A percentile compares a stretch with the other conserved stretches of the same genome.
phyloP scores from a whole-genome alignment of 75 land plant species.

The Cryptomeria japonica region DNA sequence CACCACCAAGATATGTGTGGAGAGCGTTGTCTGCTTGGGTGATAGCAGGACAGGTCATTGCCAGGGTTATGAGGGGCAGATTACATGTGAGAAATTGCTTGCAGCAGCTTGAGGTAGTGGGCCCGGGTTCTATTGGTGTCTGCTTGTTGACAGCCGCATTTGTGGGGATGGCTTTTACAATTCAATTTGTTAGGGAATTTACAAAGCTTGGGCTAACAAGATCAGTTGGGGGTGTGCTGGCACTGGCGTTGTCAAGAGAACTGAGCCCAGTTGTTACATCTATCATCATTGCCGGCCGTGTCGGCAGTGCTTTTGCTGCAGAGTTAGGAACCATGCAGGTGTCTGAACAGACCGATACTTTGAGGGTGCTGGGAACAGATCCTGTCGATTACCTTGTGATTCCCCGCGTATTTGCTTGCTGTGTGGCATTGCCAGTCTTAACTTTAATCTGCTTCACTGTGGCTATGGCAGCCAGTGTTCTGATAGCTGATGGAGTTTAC shows the following conservation, averaged over 20 bases:
- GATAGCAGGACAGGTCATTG: slow-evolving; percentile 79
- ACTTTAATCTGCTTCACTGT: slow-evolving; percentile 82
- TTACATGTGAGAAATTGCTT: slow-evolving; percentile 75
- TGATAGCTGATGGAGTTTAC: slow-evolving; percentile 85
- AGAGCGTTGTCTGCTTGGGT: slow-evolving; percentile 68
- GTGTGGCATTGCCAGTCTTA: slow-evolving; percentile 72
- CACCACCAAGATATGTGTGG: slow-evolving; percentile 85
- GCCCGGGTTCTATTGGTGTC: slow-evolving; percentile 85
- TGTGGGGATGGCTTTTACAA: slow-evolving; percentile 98
- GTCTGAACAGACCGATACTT: slow-evolving; percentile 92
- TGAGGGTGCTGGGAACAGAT: slow-evolving; percentile 80
- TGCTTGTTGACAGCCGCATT: slow-evolving; percentile 86
- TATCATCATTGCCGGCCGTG: slow-evolving; percentile 81
- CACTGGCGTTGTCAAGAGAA: slow-evolving; percentile 88
- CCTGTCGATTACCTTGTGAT: slow-evolving; percentile 90
- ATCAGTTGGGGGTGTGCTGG: slow-evolving; percentile 89
- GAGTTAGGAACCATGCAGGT: slow-evolving; percentile 99
- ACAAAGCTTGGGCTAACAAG: slow-evolving; percentile 82
- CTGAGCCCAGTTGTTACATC: slow-evolving; percentile 90
- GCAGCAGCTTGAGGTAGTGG: slow-evolving; percentile 85
- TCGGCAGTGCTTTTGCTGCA: slow-evolving; percentile 92
- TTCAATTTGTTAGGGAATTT: slow-evolving; percentile 95
- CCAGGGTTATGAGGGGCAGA: slow-evolving; percentile 49
- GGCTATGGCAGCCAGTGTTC: slow-evolving; percentile 88
- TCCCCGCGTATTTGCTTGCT: slow-evolving; percentile 87